Percentiles rank a stretch among this genome's conserved stretches.
Evolutionary conservation across 805 yeast species (phyloP).

Genomic region (Cyberlindnera americana): DNA sequence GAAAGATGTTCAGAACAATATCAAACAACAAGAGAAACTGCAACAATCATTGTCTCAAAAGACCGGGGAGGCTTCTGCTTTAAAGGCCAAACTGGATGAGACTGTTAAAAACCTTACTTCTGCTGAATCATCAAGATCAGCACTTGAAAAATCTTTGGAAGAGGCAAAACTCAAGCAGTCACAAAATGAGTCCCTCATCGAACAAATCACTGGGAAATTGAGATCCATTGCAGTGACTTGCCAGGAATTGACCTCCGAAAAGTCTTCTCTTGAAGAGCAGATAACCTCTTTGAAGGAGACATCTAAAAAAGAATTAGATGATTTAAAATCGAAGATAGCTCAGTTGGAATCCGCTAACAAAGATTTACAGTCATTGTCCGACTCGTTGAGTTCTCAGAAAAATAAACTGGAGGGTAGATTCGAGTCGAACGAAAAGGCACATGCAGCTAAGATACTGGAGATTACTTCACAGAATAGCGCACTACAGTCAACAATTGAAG

Average conservation of each 20-base stretch:
- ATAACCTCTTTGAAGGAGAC: slow-evolving; percentile 13
- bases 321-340: slow-evolving; percentile 14
- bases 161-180: slow-evolving; percentile 28
- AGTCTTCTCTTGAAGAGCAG: slow-evolving; percentile 18
- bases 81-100: slow-evolving; percentile 15
- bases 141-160: slow-evolving; percentile 23
- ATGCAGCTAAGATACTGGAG: background rate
- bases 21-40: slow-evolving; percentile 23
- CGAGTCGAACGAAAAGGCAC: background rate
- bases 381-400: slow-evolving; percentile 12
- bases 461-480: slow-evolving; percentile 8
- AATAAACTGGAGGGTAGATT: slow-evolving; percentile 2
- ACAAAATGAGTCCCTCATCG: slow-evolving; percentile 33
- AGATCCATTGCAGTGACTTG: slow-evolving; percentile 37
- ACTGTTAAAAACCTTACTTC: slow-evolving; percentile 1
- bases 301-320: slow-evolving; percentile 14
- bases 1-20: slow-evolving; percentile 26
- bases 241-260: slow-evolving; percentile 28
- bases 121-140: slow-evolving; percentile 1
- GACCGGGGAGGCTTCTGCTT: slow-evolving; percentile 11
- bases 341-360: slow-evolving; percentile 12
- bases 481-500: slow-evolving; percentile 6
- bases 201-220: slow-evolving; percentile 43
- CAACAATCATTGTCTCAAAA: slow-evolving; percentile 19
- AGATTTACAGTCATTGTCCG: slow-evolving; percentile 10